Conservation (phyloP, 371 early-diverging fungal genomes). For the Thermomucor indicae-seudaticae region DNA sequence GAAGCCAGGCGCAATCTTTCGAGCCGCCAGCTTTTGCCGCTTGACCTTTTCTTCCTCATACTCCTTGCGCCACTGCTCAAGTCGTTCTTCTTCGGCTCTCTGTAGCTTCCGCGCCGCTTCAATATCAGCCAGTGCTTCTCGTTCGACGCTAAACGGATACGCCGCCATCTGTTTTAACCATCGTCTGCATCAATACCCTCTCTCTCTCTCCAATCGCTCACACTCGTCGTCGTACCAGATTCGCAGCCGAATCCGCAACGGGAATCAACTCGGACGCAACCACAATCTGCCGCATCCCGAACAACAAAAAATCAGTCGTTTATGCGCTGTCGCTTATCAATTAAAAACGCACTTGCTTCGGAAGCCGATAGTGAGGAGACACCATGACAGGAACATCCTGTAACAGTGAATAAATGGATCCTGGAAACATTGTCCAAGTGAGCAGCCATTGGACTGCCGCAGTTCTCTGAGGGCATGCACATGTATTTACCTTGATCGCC, state of each 20-base stretch:
- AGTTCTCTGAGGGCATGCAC: background rate
- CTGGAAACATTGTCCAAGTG: conserved; percentile 9
- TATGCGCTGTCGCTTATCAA: background rate
- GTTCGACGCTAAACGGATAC: conserved; percentile 40
- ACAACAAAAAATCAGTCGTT: background rate
- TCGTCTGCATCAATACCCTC: background rate
- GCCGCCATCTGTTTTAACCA: no score
- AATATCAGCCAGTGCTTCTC: conserved; percentile 32
- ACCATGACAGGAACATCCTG: conserved; percentile 52
- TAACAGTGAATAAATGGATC: conserved; percentile 45
- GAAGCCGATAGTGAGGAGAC: conserved; percentile 44
- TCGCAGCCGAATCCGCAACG: conserved; percentile 31
- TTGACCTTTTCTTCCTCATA: conserved; percentile 32
- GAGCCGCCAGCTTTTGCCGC: conserved; percentile 44
- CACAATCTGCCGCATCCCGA: conserved; percentile 13
- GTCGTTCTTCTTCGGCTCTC: conserved; percentile 15
- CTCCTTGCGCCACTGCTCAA: conserved; percentile 17
- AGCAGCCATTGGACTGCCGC: background rate
- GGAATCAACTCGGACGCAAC: conserved; percentile 29
- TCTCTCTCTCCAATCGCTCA: background rate
- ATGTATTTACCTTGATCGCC: background rate
- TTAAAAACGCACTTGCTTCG: conserved; percentile 39
- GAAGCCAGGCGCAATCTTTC: conserved; percentile 57
- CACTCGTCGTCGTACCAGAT: conserved; percentile 21
- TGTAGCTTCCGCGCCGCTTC: conserved; percentile 17